Evolutionary conservation across 371 early-diverging fungal species (phyloP).

Genomic region (Lichtheimia hyalospora): DNA sequence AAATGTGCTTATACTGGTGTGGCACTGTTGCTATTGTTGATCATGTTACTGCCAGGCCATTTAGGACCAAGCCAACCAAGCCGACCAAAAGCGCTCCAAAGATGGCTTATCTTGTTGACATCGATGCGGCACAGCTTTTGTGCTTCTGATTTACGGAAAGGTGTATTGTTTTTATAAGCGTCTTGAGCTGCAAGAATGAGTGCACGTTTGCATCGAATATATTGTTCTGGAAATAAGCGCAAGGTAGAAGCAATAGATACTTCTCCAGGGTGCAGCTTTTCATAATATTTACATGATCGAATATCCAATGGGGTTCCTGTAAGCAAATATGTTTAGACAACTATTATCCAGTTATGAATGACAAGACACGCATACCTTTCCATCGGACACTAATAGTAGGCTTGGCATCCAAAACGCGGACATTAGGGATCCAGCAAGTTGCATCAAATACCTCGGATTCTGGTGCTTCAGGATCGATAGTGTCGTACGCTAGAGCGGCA

Average conservation of each 20-base stretch:
- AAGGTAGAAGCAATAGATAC: constrained; percentile 64
- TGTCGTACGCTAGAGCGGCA: constrained; percentile 24
- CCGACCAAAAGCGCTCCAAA: constrained; percentile 41
- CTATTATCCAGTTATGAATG: not conserved
- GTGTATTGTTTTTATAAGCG: constrained; percentile 16
- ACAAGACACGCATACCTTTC: constrained; percentile 16
- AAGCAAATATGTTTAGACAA: not conserved
- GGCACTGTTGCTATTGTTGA: no score
- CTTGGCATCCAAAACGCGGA: constrained; percentile 19
- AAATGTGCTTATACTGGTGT: no score
- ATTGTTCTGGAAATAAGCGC: constrained; percentile 71
- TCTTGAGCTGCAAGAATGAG: constrained; percentile 38
- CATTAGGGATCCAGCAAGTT: constrained; percentile 21
- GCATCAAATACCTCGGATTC: constrained; percentile 20
- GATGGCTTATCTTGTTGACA: constrained; percentile 44
- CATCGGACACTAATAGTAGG: constrained; percentile 22
- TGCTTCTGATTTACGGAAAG: constrained; percentile 49
- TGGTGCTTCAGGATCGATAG: constrained; percentile 12
- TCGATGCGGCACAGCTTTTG: constrained; percentile 50
- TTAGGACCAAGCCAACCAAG: constrained; percentile 39
- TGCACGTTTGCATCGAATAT: constrained; percentile 52
- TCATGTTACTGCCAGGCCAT: not conserved
- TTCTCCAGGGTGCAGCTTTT: constrained; percentile 60
- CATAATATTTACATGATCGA: constrained; percentile 43
- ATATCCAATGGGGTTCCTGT: constrained; percentile 32